phyloP scores from a whole-genome alignment of 768 basidiomycete species.

The Pluteus cervinus region DNA sequence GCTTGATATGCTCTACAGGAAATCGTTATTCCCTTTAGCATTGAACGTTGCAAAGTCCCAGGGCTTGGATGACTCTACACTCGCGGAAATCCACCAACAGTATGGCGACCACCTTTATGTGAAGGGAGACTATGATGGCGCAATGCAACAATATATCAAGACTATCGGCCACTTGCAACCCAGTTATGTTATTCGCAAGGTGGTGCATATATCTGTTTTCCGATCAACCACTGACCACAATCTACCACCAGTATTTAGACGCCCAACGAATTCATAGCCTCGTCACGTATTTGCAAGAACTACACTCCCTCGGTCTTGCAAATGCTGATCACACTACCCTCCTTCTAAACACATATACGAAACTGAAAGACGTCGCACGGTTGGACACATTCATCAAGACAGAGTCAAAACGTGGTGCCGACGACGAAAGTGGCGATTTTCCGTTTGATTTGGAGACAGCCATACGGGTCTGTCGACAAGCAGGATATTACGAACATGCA shows the following conservation, averaged over 20 bases:
- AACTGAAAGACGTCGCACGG: conserved; percentile 84
- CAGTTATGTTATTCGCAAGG: conserved; percentile 97
- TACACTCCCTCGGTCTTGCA: conserved; percentile 84
- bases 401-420: conserved; percentile 53
- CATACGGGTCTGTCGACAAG: conserved; percentile 93
- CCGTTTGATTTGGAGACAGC: conserved; percentile 98
- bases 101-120: conserved; percentile 90
- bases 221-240: neutral
- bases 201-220: conserved; percentile 20
- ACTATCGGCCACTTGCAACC: conserved; percentile 88
- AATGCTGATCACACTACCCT: conserved; percentile 97
- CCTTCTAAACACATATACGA: conserved; percentile 95
- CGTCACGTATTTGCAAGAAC: conserved; percentile 91
- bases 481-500: conserved; percentile 94
- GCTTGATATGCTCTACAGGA: conserved; percentile 78
- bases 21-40: conserved; percentile 74
- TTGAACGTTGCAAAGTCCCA: conserved; percentile 80
- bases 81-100: conserved; percentile 85
- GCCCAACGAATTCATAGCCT: conserved; percentile 95
- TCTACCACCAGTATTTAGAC: conserved; percentile 72
- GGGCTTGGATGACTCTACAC: conserved; percentile 59
- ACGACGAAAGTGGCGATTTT: conserved; percentile 58
- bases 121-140: conserved; percentile 89
- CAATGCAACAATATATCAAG: conserved; percentile 88
- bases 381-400: conserved; percentile 92